Base-by-base conservation (phyloP, 2,329 filamentous ascomycete species). In the Rutstroemia sp. region DNA sequence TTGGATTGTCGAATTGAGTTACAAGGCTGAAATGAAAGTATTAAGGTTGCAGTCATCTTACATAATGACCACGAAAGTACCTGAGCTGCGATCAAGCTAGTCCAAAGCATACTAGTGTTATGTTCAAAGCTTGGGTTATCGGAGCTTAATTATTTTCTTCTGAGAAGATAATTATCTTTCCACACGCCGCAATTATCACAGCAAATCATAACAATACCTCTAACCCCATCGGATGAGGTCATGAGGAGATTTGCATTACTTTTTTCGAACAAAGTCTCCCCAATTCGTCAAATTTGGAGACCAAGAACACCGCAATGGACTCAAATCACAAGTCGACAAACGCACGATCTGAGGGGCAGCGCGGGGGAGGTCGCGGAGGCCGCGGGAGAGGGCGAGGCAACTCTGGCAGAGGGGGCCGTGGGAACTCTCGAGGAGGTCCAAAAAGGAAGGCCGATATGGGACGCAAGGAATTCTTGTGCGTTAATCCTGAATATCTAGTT, bases 391-490 rank as follows among this genome's bases (percentile, higher is more conserved):
- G 60, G 27, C 47, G 61, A 19, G 58, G 63, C 47, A 49, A 60
- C n/a, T 50, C 21, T 45, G 60, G 62, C 16, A 58, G 60, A 51
- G 52, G 63, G 39, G 61, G 60, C 4, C 65, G 68, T 81, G 82
- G 81, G n/a, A 39, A 46, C n/a, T 51, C 48, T 17, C 51, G 48
- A 51, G 53, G 54, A 17, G 48, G 38, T 38, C 36, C 47, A 79
- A 80, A 69, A 76, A 83, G 82, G 80, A 84, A 80, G 69, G 76
- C 76, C 70, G 80, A 86, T 80, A 74, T 86, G 80, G 84, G 85
- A 65, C 75, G 85, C 71, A 76, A 74, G 59, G 83, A 84, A 69
- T 85, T 81, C 73, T 78, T 78, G 85, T 87, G 75, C 69, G 79
- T 72, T 51, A 39, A 17, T 57, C n/a, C 45, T 36, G 47, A 42